Base-by-base conservation (phyloP, 2,329 filamentous ascomycete genomes). In the Atkinsonella texensis region DNA sequence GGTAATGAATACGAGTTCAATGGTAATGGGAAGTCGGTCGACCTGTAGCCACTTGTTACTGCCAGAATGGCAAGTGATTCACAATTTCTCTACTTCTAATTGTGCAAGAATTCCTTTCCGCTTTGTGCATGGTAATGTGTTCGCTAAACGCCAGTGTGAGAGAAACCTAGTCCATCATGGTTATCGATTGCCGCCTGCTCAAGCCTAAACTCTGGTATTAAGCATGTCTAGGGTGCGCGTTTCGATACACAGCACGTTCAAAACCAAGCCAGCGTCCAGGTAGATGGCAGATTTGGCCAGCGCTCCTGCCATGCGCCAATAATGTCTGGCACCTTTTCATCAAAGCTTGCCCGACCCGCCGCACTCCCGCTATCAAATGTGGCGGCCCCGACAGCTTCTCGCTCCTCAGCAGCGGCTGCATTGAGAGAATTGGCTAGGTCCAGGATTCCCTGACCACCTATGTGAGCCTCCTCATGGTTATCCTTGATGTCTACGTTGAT, bases 401-500 rank as follows among this genome's bases (percentile, higher is more conserved):
- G 76, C 68, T 96, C 91, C 64, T 90, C 83, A 31, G 70, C 74
- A 0, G 93, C 93, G 0, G 82, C 87, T 17, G 80, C 78, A 63
- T 97, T 97, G 54, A 98, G 71, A 33, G 81, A 82, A 62, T 91
- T 81, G 1, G 93, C 93, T 38, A 98, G 75, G 63, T 98, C 93
- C 39, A 97, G 75, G 53, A 98, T 98, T 44, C 88, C 93, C 58
- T 85, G 82, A 1, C 93, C 93, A 10, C 93, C 93, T 2, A 96
- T 79, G 20, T 91, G 76, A 0, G 93, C 93, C 68, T 98, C 93
- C 66, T 98, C 91, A 63, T 97, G 93, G 63, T 97, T 98, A 70
- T 98, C 93, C 67, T 87, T 91, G 63, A 98, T 98, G 65, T 98
- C 93, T 51, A 98, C 85, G 61, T 98, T 98, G 74, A 98, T 95